Evolutionary conservation across 257 asterid genomes (phyloP).

Genomic region (Plectranthus barbatus): DNA sequence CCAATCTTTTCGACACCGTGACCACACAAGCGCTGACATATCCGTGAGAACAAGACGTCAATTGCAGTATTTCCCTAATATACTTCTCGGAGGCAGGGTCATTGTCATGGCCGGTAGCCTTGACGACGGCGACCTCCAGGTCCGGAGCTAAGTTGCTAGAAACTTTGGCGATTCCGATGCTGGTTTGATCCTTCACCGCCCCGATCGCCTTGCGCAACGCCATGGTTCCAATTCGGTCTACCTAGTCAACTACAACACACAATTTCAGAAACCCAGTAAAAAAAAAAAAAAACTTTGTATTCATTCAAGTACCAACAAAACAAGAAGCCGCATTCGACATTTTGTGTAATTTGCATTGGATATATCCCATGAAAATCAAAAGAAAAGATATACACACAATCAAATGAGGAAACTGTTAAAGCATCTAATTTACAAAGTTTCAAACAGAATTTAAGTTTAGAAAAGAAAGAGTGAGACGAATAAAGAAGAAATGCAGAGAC

Average conservation of each 20-base stretch:
- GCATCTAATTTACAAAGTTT: too few species aligned
- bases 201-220: constrained; percentile 85
- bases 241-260: not conserved
- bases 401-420: too few species aligned
- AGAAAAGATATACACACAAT: too few species aligned
- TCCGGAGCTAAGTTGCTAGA: constrained; percentile 78
- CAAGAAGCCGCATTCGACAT: not conserved
- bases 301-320: not conserved
- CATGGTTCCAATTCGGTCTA: constrained; percentile 27
- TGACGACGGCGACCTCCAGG: constrained; percentile 74
- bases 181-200: constrained; percentile 80
- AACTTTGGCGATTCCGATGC: constrained; percentile 76
- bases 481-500: not conserved
- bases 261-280: constrained; percentile 1
- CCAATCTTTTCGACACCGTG: constrained; percentile 50
- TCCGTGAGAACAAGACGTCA: constrained; percentile 58
- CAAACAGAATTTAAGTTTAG: too few species aligned
- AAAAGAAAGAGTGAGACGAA: not conserved
- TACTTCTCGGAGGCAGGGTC: constrained; percentile 82
- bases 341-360: too few species aligned
- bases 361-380: too few species aligned
- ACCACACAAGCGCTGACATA: constrained; percentile 61
- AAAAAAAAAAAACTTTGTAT: not conserved
- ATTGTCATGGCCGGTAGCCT: constrained; percentile 85
- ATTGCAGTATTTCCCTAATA: constrained; percentile 52